Evolutionary conservation across 2,329 filamentous ascomycete species (phyloP).

Genomic region (Karstenula rhodostoma): DNA sequence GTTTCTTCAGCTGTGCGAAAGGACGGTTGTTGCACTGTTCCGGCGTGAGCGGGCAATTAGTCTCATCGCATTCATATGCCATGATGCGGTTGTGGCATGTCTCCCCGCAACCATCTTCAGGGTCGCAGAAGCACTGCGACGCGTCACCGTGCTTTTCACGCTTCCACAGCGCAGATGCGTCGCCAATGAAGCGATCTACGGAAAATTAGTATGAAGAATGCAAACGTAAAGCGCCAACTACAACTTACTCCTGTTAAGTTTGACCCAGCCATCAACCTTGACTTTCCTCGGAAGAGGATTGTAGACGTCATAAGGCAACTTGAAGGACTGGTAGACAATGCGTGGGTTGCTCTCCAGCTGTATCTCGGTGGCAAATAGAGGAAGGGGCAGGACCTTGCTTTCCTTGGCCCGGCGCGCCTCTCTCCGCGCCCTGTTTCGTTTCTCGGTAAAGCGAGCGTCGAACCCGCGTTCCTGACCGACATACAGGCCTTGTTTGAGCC

Average conservation of each 20-base stretch:
- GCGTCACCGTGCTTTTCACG: conserved; percentile 75
- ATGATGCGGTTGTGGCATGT: conserved; percentile 94
- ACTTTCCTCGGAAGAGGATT: conserved; percentile 85
- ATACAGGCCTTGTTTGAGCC: conserved; percentile 83
- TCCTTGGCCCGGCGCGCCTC: conserved; percentile 48
- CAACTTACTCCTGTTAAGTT: conserved; percentile 84
- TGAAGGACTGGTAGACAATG: conserved; percentile 73
- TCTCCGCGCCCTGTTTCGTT: conserved; percentile 51
- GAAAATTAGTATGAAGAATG: conserved; percentile 18
- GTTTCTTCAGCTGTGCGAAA: conserved; percentile 79
- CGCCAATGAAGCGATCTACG: conserved; percentile 86
- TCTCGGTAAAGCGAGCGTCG: conserved; percentile 56
- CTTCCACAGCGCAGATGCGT: conserved; percentile 82
- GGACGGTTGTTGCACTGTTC: conserved; percentile 83
- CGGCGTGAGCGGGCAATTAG: conserved; percentile 83
- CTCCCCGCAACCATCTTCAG: conserved; percentile 82
- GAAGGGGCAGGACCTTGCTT: conserved; percentile 72
- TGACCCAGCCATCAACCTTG: conserved; percentile 92
- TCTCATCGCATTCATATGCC: conserved; percentile 94
- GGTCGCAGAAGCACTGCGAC: conserved; percentile 65
- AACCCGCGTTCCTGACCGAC: conserved; percentile 73
- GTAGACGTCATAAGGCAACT: conserved; percentile 88
- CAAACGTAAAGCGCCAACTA: conserved; percentile 16
- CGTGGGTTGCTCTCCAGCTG: conserved; percentile 67
- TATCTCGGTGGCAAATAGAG: conserved; percentile 79